phyloP scores from a whole-genome alignment of 1,139 yeast species.

The Debaryomycetaceae sp. region DNA sequence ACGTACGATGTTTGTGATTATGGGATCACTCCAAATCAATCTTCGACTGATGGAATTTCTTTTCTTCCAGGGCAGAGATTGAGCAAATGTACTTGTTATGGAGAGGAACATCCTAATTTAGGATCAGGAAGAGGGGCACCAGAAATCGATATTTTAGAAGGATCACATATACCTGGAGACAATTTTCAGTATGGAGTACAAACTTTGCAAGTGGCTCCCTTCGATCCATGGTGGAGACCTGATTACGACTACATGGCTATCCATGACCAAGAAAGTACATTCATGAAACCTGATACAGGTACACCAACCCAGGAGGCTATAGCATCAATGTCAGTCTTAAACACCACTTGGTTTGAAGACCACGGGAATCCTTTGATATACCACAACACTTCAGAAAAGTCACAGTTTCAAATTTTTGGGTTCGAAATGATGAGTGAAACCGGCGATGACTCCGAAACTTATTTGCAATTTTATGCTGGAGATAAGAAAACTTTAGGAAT shows the following conservation, averaged over 20 bases:
- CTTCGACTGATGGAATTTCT: slow-evolving; percentile 76
- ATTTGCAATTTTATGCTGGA: slow-evolving; percentile 65
- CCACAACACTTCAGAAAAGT: slow-evolving; percentile 29
- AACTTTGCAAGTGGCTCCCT: slow-evolving; percentile 80
- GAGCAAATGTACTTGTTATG: slow-evolving; percentile 66
- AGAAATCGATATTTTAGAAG: slow-evolving; percentile 84
- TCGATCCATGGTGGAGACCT: slow-evolving; percentile 82
- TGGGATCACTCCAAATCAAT: slow-evolving; percentile 85
- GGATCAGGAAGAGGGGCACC: slow-evolving; percentile 88
- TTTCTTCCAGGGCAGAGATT: slow-evolving; percentile 76
- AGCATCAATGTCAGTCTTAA: slow-evolving; percentile 68
- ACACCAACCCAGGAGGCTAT: slow-evolving; percentile 86
- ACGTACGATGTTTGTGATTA: slow-evolving; percentile 80
- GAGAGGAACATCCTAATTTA: slow-evolving; percentile 74
- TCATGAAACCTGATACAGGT: slow-evolving; percentile 76
- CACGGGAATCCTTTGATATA: slow-evolving; percentile 13
- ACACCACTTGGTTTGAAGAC: slow-evolving; percentile 70
- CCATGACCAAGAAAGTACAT: slow-evolving; percentile 55
- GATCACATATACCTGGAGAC: slow-evolving; percentile 48
- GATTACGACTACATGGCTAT: slow-evolving; percentile 70
- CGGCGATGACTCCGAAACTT: slow-evolving; percentile 66
- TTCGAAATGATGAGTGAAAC: slow-evolving; percentile 72
- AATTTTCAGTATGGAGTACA: slow-evolving; percentile 72
- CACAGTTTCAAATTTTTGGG: slow-evolving; percentile 66
- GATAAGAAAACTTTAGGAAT: slow-evolving; percentile 62